These are phyloP conservation scores for Xylaria multiplex DNA, from an alignment of 2,329 filamentous ascomycete genomes.

Conservation along the genomic window DNA sequence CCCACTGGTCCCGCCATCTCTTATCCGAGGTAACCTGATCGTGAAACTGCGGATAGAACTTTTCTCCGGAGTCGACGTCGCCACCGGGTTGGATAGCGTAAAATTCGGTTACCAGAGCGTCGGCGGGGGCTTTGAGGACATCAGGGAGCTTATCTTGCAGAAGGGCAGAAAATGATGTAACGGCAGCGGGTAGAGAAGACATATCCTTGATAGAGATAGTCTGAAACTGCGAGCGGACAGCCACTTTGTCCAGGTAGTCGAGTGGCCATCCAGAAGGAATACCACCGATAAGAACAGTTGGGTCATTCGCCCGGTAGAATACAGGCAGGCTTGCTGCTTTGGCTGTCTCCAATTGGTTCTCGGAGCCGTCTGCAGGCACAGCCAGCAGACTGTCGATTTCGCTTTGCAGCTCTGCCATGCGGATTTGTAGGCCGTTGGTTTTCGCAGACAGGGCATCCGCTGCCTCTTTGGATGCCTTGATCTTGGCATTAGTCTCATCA, in stretches of 20 bases:
- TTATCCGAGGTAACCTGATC: conserved; percentile 38
- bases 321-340: conserved; percentile 42
- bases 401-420: not conserved
- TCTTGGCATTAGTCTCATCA: not conserved
- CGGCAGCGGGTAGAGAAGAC: conserved; percentile 1
- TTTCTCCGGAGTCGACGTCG: not conserved
- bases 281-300: conserved; percentile 52
- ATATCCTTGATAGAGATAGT: conserved; percentile 7
- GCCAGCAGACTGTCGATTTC: conserved; percentile 7
- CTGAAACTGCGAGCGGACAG: conserved; percentile 37
- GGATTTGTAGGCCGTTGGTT: not conserved
- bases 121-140: not conserved
- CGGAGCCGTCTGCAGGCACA: not conserved
- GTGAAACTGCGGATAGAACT: conserved; percentile 19
- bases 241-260: conserved; percentile 49
- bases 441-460: not conserved
- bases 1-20: conserved; percentile 49
- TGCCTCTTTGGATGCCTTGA: not conserved
- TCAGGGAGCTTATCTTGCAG: conserved; percentile 3
- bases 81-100: not conserved
- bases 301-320: conserved; percentile 50
- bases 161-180: not conserved
- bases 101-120: conserved; percentile 14
- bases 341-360: conserved; percentile 6
- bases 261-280: conserved; percentile 53